Evolutionary conservation across 192 early-diverging fungal genomes (phyloP).

Genomic region (Dimargaris verticillata): DNA sequence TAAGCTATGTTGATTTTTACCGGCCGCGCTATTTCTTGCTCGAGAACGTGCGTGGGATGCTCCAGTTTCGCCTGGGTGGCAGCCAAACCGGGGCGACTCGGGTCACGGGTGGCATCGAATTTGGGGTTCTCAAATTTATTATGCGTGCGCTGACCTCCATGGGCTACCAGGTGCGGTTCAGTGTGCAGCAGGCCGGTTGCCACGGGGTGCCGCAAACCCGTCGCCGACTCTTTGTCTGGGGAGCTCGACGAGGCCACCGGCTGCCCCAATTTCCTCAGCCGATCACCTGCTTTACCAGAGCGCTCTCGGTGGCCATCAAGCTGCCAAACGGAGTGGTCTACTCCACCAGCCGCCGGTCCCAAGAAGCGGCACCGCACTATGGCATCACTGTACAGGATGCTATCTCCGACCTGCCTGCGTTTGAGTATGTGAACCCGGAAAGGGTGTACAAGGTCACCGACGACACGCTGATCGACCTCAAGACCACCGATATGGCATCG

Average conservation of each 20-base stretch:
- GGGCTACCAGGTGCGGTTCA: conserved; percentile 49
- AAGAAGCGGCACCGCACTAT: conserved; percentile 34
- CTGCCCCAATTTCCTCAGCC: conserved; percentile 42
- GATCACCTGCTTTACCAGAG: conserved; percentile 30
- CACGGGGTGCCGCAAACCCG: conserved; percentile 46
- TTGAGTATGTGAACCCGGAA: conserved; percentile 43
- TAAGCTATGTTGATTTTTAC: conserved; percentile 56
- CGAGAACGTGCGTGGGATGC: conserved; percentile 51
- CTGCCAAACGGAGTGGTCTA: conserved; percentile 26
- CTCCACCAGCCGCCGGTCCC: conserved; percentile 22
- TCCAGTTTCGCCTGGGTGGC: conserved; percentile 37
- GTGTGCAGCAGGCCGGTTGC: conserved; percentile 44
- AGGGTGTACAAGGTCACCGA: conserved; percentile 22
- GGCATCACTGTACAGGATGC: conserved; percentile 42
- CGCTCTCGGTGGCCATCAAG: conserved; percentile 22
- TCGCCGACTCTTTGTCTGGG: conserved; percentile 49
- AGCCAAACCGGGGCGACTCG: conserved; percentile 28
- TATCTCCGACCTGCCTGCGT: conserved; percentile 48
- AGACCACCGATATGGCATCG: not conserved
- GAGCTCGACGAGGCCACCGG: conserved; percentile 28
- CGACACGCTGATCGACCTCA: not conserved
- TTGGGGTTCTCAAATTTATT: conserved; percentile 52
- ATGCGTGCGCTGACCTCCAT: conserved; percentile 39
- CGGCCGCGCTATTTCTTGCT: conserved; percentile 45
- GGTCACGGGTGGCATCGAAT: conserved; percentile 37